These are phyloP conservation scores for Trapa bicornis DNA, from an alignment of 345 rosid species.

Conservation along the genomic window DNA sequence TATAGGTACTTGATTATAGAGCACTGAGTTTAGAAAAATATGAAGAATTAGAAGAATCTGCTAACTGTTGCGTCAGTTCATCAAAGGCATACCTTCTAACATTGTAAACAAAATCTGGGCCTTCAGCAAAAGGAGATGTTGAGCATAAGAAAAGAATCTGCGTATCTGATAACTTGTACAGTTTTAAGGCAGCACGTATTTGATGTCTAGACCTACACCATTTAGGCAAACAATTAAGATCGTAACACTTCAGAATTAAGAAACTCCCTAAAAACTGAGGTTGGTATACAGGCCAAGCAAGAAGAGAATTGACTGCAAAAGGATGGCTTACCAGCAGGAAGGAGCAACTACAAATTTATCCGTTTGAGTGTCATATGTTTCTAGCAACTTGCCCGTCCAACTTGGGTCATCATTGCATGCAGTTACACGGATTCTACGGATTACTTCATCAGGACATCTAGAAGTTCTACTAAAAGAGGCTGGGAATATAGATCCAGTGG, in stretches of 20 bases:
- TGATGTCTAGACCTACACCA: conserved; percentile 41
- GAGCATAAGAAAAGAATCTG: conserved; percentile 51
- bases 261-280: neutral
- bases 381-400: conserved; percentile 67
- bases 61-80: neutral
- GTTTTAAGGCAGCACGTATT: conserved; percentile 16
- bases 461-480: conserved; percentile 56
- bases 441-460: conserved; percentile 78
- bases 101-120: conserved; percentile 66
- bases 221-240: conserved; percentile 2
- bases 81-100: conserved; percentile 31
- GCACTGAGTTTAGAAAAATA: neutral
- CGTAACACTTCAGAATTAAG: neutral
- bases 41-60: neutral
- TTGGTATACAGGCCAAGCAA: neutral
- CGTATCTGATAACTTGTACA: conserved; percentile 36
- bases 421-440: conserved; percentile 55
- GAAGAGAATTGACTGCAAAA: neutral
- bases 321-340: conserved; percentile 47
- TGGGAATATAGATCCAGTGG: conserved; percentile 47
- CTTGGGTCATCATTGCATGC: conserved; percentile 41
- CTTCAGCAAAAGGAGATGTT: conserved; percentile 80
- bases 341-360: conserved; percentile 65
- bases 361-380: conserved; percentile 60
- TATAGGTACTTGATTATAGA: neutral